Conservation (phyloP, 75 land plant species). For the Azolla pinnata region DNA sequence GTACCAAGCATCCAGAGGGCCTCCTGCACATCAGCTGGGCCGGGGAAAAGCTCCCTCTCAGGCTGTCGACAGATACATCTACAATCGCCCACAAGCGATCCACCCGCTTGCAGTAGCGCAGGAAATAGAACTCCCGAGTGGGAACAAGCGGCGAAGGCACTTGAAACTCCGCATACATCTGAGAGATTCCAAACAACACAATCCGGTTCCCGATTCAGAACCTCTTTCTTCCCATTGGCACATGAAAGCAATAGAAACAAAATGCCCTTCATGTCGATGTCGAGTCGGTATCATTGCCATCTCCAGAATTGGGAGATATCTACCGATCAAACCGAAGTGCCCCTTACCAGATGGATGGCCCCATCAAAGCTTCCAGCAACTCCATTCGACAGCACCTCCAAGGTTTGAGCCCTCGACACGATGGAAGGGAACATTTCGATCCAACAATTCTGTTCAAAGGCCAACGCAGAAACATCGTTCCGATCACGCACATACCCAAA, state of each 20-base stretch:
- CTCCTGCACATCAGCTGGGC: slow-evolving; percentile 40
- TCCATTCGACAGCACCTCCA: slow-evolving; percentile 32
- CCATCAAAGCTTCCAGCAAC: slow-evolving; percentile 36
- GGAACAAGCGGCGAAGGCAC: slow-evolving; percentile 73
- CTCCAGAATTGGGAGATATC: too few relatives aligned
- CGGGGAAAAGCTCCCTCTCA: slow-evolving; percentile 42
- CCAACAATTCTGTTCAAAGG: slow-evolving; percentile 28
- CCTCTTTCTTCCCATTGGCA: too few relatives aligned
- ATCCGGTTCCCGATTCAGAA: too few relatives aligned
- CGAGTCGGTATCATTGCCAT: too few relatives aligned
- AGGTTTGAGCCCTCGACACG: slow-evolving; percentile 26
- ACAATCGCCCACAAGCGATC: slow-evolving; percentile 57
- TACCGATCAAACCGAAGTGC: too few relatives aligned
- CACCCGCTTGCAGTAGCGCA: slow-evolving; percentile 46
- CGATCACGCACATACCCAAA: too few relatives aligned
- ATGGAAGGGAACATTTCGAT: slow-evolving; percentile 25
- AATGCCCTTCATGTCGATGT: too few relatives aligned
- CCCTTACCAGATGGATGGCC: slow-evolving; percentile 37
- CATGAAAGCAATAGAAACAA: too few relatives aligned
- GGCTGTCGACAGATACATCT: slow-evolving; percentile 60
- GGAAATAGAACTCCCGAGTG: slow-evolving; percentile 58
- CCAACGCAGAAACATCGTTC: not conserved
- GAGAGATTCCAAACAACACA: too few relatives aligned
- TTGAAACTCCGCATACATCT: slow-evolving; percentile 85
- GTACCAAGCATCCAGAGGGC: slow-evolving; percentile 70